Conservation (phyloP, 2,329 filamentous ascomycete genomes). For the Aspergillus luchuensis region DNA sequence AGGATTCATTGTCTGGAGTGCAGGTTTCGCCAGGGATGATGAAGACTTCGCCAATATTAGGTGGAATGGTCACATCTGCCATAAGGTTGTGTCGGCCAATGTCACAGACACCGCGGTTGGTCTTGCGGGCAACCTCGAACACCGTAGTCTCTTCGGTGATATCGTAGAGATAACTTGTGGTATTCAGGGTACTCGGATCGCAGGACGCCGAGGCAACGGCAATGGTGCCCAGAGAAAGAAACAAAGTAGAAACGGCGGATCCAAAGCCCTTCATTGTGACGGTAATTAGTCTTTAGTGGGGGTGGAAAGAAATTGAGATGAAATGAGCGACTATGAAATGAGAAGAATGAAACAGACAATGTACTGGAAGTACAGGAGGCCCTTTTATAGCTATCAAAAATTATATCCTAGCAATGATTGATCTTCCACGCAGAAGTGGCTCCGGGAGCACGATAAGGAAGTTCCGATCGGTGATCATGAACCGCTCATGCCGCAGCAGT, state of each 20-base stretch:
- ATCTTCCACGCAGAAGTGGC: no score
- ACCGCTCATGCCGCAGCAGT: no score
- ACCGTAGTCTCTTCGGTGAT: constrained; percentile 9
- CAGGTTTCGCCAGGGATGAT: constrained; percentile 18
- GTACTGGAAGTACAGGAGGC: no score
- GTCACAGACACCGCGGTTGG: constrained; percentile 18
- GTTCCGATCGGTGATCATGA: no score
- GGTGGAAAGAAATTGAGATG: no score
- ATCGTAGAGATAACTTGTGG: constrained; percentile 2
- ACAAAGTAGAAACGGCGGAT: background rate
- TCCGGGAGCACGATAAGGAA: no score
- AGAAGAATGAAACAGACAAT: no score
- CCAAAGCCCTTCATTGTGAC: background rate
- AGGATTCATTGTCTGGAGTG: constrained; percentile 17
- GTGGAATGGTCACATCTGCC: constrained; percentile 22
- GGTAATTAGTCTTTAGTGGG: no score
- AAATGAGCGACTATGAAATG: no score
- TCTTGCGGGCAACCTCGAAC: constrained; percentile 11
- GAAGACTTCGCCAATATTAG: constrained; percentile 17
- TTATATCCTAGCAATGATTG: no score
- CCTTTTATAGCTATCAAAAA: no score
- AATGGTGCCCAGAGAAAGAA: background rate
- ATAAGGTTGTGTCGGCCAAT: constrained; percentile 18
- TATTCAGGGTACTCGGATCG: constrained; percentile 11
- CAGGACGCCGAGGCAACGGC: background rate